These are phyloP conservation scores for Chytriomyces hyalinus DNA, from an alignment of 192 early-diverging fungal species.

Conservation along the genomic window DNA sequence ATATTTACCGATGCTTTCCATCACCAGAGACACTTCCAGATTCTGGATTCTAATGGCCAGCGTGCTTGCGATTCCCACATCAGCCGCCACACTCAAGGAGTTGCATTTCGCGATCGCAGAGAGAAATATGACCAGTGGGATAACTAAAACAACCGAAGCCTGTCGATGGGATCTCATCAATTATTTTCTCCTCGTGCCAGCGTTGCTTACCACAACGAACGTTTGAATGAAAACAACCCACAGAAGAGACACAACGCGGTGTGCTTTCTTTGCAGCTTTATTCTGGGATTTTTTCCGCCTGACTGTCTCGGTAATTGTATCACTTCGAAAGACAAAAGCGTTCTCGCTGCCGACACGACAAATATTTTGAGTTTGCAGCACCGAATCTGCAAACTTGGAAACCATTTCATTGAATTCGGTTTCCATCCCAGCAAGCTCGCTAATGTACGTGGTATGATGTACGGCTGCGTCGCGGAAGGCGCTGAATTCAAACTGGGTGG, in stretches of 20 bases:
- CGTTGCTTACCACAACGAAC: background rate
- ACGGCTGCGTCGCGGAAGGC: background rate
- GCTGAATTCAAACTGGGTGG: background rate
- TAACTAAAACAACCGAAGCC: background rate
- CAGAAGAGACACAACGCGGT: background rate
- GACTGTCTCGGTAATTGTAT: background rate
- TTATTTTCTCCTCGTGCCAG: background rate
- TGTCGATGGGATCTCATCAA: background rate
- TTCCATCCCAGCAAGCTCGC: background rate
- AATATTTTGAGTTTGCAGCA: background rate
- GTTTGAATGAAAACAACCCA: slow-evolving; percentile 12
- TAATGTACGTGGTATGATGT: background rate
- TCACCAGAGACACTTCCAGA: background rate
- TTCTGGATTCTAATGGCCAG: background rate
- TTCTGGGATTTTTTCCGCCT: too few relatives aligned
- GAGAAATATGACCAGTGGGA: slow-evolving; percentile 10
- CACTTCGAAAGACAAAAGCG: background rate
- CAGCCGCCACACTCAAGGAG: background rate
- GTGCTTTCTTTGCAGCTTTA: too few relatives aligned
- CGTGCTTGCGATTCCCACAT: background rate
- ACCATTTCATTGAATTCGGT: background rate
- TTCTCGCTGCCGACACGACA: background rate
- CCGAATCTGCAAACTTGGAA: background rate
- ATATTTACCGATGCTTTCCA: background rate
- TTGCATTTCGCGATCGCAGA: background rate